Base-by-base conservation (phyloP, 202 grass and related monocot species). In the Eragrostis tef region DNA sequence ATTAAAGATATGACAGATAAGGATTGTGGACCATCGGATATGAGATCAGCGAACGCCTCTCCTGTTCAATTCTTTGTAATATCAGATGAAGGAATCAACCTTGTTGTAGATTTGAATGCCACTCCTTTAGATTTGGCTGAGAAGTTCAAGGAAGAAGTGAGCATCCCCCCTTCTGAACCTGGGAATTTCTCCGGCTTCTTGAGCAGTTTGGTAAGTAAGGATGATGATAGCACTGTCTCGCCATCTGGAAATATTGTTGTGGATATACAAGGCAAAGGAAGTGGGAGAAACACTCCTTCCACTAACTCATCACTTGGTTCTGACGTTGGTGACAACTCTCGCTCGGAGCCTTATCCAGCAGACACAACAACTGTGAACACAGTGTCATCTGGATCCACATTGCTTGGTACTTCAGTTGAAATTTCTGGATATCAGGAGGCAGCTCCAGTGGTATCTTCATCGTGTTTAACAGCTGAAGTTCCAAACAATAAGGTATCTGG, bases 231-330 rank as follows among this genome's bases (percentile, higher is more conserved):
- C 52, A 59, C 63, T 78, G 75, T 53, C 51, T 86, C 54, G 7
- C 72, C 79, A 68, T 86, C 79, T 61, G 75, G 45, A 31, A 76
- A 85, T 86, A 66, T 76, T 45, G 56, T 41, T 70, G 58, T 87
- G 62, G 70, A 84, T 31, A 74, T 86, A 74, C 65, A 88, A 70
- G 58, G 57, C 12, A 74, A 83, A 50, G 89, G 47, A 66, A 39
- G 73, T 81, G 87, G 79, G 52, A 78, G 43, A 46, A 84, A 73
- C 53, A 19, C 79, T 89, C 77, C 59, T 70, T 88, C 79, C 67
- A 83, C 81, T 60, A 87, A 93, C 77, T 94, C 94, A 77, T 91
- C 95, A 43, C 93, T 88, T 74, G 86, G 85, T 91, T 94, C 90
- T 77, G 87, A 86, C 74, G 79, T 73, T 74, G 86, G 82, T 85